Evolutionary conservation across 257 asterid genomes (phyloP), one percentile per base, ranked within the genome.

Genomic region (Nicotiana noctiflora): DNA sequence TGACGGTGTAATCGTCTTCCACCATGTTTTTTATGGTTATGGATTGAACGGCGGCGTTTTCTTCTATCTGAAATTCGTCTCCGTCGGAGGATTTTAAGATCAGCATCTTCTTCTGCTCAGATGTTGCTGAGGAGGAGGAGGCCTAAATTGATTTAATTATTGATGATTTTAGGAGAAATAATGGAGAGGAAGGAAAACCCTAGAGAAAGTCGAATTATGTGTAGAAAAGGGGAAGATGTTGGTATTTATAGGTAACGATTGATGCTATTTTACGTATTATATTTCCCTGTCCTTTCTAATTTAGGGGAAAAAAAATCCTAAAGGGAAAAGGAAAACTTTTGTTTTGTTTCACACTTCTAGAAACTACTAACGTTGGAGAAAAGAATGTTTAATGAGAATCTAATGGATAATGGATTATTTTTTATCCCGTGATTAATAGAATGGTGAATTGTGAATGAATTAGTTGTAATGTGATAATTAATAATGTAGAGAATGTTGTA

Each of bases 21-120:
- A 70, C 83, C 76, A 81, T 60, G 83, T 77, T 32, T 53, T 81
- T 79, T 5, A 61, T 65, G 7, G 68, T 32, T 31, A 3, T 60
- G 12, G 79, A 79, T 21, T 70, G 77, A 25, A 80, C 13, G 25
- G 79, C 83, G 9, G 55, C 66, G 2, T 63, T 19, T 80, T 80
- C 62, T 55, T 68, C 62, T 0, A 83, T 14, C 23, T 40, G n/a
- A 68, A 80, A 79, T 19, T 75, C 80, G 12, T 37, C 52, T 15
- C 79, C 68, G 1, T 63, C 75, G 21, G 56, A 75, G 56, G 81
- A 61, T 31, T n/a, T 79, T 53, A 84, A 12, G 15, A 52, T 75
- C 4, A 83, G 8, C 1, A 44, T 65, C 1, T 80, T 79, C 7
- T 19, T 68, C 2, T 37, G 53, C 13, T 3, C 31, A 3, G 23